Evolutionary conservation across 208 protist species (phyloP).

Genomic region (Crithidia mellificae): DNA sequence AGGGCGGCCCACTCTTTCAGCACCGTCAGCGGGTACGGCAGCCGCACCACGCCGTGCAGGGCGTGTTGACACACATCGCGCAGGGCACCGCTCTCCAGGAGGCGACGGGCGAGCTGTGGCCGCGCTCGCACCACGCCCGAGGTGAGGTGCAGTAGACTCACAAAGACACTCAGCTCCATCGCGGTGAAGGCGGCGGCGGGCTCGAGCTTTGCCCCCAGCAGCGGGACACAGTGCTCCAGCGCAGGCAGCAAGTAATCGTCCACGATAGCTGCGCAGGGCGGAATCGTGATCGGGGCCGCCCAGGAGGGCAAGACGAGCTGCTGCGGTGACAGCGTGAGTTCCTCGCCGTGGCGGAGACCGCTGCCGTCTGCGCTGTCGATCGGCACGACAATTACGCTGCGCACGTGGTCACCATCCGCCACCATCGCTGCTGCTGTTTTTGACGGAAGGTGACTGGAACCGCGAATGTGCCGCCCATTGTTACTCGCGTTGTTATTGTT

Average conservation of each 20-base stretch:
- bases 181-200: constrained; percentile 6
- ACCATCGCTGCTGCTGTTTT: constrained; percentile 9
- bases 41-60: constrained; percentile 35
- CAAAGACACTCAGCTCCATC: constrained; percentile 38
- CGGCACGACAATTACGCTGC: constrained; percentile 21
- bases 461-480: constrained; percentile 15
- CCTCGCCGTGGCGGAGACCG: neutral
- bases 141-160: constrained; percentile 45
- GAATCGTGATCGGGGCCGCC: constrained; percentile 18
- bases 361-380: constrained; percentile 7
- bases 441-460: constrained; percentile 16
- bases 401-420: constrained; percentile 23
- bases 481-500: neutral
- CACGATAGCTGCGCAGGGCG: constrained; percentile 29
- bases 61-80: constrained; percentile 46
- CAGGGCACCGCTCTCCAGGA: constrained; percentile 51
- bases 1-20: constrained; percentile 59
- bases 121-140: constrained; percentile 39
- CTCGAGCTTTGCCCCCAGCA: constrained; percentile 22
- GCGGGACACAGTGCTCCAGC: constrained; percentile 25
- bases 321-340: constrained; percentile 20
- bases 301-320: constrained; percentile 25
- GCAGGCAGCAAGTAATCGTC: constrained; percentile 34
- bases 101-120: constrained; percentile 40
- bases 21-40: constrained; percentile 48